These are phyloP conservation scores for Petunia secreta DNA, from an alignment of 257 asterid species.

Conservation along the genomic window DNA sequence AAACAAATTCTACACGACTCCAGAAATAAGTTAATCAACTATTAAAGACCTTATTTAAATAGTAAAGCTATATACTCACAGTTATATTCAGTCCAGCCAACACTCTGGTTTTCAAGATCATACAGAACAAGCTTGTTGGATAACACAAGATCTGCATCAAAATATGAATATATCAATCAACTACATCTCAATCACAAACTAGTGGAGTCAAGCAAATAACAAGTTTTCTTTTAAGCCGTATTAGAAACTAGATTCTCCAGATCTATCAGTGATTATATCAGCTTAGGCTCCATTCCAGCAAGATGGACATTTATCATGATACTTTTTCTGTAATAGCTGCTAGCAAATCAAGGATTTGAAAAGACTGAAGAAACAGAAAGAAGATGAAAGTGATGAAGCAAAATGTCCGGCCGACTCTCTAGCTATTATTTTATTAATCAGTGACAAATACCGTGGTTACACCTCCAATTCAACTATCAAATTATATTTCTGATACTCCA, in stretches of 20 bases:
- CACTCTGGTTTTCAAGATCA: conserved; percentile 74
- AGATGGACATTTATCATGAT: not conserved
- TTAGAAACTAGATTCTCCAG: not conserved
- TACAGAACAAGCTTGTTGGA: conserved; percentile 81
- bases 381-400: not conserved
- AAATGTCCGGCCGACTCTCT: not conserved
- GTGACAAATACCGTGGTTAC: not conserved
- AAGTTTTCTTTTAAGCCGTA: not conserved
- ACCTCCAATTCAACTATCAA: not conserved
- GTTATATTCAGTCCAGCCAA: conserved; percentile 82
- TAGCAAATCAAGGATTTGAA: too few relatives aligned
- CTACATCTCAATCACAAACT: not conserved
- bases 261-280: not conserved
- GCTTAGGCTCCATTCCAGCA: not conserved
- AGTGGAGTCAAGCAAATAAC: not conserved
- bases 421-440: not conserved
- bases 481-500: too few relatives aligned
- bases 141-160: conserved; percentile 70
- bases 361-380: not conserved
- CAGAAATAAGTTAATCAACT: not conserved
- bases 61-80: conserved; percentile 54
- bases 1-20: not conserved
- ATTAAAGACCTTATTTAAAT: not conserved
- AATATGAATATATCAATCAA: not conserved
- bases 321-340: too few relatives aligned